A percentile compares a stretch with the other conserved stretches of the same genome.
These are phyloP conservation scores for Curvularia lunata DNA, from an alignment of 2,329 filamentous ascomycete species.

Conservation along the genomic window DNA sequence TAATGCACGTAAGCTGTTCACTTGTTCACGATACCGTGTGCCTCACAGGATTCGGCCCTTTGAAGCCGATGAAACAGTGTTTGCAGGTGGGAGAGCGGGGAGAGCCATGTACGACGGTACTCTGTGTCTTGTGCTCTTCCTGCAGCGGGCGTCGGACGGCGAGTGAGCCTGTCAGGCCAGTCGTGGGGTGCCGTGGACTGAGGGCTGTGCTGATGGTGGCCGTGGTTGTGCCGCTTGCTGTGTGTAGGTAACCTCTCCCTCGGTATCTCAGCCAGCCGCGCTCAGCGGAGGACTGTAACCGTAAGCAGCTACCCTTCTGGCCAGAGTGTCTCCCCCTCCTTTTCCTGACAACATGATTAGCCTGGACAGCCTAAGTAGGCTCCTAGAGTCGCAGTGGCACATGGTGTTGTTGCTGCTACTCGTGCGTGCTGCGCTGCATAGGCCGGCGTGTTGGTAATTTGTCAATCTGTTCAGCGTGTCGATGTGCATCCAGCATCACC, in stretches of 20 bases:
- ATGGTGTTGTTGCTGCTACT: background rate
- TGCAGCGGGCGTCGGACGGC: conserved; percentile 16
- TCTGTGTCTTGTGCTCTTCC: conserved; percentile 9
- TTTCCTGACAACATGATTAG: background rate
- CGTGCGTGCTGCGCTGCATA: background rate
- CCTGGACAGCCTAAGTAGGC: background rate
- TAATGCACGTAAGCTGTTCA: background rate
- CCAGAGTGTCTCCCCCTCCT: background rate
- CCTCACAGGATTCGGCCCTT: background rate
- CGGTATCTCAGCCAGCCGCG: conserved; percentile 15
- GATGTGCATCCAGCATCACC: conserved; percentile 4
- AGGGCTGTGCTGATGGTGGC: conserved; percentile 8
- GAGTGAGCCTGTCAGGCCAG: conserved; percentile 6
- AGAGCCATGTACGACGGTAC: conserved; percentile 17
- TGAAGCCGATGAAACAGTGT: background rate
- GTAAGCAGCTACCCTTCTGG: conserved; percentile 1
- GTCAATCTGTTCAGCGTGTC: background rate
- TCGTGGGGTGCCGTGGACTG: conserved; percentile 5
- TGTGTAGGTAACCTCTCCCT: background rate
- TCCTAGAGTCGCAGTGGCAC: background rate
- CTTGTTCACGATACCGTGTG: background rate
- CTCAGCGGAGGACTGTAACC: conserved; percentile 12
- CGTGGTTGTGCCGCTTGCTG: conserved; percentile 15
- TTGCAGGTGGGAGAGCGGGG: conserved; percentile 23
- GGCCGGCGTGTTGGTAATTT: background rate